Percentiles rank a stretch among this genome's conserved stretches.
phyloP scores from a whole-genome alignment of 805 yeast genomes.

The Saturnispora sanitii region DNA sequence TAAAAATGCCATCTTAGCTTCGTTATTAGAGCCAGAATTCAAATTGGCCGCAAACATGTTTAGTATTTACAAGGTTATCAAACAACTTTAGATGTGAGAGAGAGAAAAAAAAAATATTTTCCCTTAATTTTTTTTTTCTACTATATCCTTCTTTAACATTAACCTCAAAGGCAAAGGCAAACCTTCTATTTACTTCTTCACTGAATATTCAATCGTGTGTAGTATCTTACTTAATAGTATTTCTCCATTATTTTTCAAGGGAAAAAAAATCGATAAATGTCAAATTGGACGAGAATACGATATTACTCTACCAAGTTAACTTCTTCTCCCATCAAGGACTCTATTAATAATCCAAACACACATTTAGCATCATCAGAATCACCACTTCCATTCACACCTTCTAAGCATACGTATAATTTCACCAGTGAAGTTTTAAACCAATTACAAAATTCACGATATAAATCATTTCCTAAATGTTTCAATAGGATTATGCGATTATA shows the following conservation, averaged over 20 bases:
- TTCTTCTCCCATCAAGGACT: no score
- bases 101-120: not conserved
- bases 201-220: no score
- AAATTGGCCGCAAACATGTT: constrained; percentile 7
- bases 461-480: constrained; percentile 4
- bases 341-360: not conserved
- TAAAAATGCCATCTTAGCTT: not conserved
- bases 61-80: not conserved
- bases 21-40: not conserved
- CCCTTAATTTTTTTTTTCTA: no score
- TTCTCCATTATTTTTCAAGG: no score
- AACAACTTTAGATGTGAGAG: not conserved
- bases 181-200: no score
- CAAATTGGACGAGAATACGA: no score
- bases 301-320: no score
- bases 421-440: not conserved
- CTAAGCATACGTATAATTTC: not conserved
- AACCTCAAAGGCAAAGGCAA: no score
- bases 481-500: not conserved
- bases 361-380: not conserved
- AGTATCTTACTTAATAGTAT: no score
- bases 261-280: no score
- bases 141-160: no score
- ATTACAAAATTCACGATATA: not conserved
- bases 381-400: not conserved